phyloP scores from a whole-genome alignment of 371 early-diverging fungal genomes.

The Circinella umbellata region DNA sequence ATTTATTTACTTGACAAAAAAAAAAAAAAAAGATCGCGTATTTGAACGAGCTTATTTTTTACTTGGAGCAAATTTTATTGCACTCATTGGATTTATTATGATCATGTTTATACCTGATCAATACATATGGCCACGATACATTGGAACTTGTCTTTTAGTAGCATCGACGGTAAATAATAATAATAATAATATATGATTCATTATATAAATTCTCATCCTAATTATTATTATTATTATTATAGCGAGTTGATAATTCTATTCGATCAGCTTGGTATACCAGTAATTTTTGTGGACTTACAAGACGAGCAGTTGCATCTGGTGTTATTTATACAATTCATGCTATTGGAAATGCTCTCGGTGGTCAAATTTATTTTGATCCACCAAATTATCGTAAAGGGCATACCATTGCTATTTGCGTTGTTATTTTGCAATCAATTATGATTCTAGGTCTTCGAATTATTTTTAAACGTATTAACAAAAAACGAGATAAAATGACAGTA shows the following conservation, averaged over 20 bases:
- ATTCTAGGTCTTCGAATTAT: slow-evolving; percentile 13
- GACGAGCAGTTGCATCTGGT: slow-evolving; percentile 2
- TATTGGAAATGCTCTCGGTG: slow-evolving; percentile 1
- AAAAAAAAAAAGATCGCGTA: slow-evolving; percentile 1
- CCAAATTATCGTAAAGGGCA: not conserved
- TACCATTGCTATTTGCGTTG: slow-evolving; percentile 10
- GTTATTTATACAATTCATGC: not conserved
- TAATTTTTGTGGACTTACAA: slow-evolving; percentile 17
- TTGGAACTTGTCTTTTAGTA: slow-evolving; percentile 29
- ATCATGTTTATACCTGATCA: slow-evolving; percentile 28
- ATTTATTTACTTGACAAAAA: slow-evolving; percentile 31
- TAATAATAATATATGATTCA: not conserved
- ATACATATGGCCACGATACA: slow-evolving; percentile 21
- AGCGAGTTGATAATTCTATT: slow-evolving; percentile 34
- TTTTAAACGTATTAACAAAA: slow-evolving; percentile 13
- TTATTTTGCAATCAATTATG: not conserved
- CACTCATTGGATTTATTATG: slow-evolving; percentile 10
- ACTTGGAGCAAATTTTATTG: slow-evolving; percentile 21
- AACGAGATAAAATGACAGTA: slow-evolving; percentile 3
- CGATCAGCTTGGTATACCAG: slow-evolving; percentile 46
- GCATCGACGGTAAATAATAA: slow-evolving; percentile 16
- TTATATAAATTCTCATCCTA: not conserved
- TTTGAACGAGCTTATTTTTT: slow-evolving; percentile 40
- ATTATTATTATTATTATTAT: not conserved
- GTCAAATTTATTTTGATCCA: slow-evolving; percentile 6